Percentiles rank a stretch among this genome's conserved stretches.
phyloP scores from a whole-genome alignment of 225 moss, liverwort and hornwort species.

The Marchantia paleacea region DNA sequence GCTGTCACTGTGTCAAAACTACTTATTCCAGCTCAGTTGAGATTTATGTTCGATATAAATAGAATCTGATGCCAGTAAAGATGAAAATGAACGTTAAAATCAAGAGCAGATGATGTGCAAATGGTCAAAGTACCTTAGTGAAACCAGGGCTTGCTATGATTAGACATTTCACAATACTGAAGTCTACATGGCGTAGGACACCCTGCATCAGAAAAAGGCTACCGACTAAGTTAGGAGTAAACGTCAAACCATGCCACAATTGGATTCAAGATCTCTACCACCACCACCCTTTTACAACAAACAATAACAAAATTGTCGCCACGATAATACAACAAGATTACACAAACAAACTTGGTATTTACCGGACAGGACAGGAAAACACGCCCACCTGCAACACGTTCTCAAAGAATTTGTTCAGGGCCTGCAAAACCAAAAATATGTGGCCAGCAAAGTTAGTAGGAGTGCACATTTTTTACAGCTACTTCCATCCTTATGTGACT shows the following conservation, averaged over 20 bases:
- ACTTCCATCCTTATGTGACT: background rate
- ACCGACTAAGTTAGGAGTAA: background rate
- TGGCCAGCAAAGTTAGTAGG: background rate
- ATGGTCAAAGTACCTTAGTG: constrained; percentile 50
- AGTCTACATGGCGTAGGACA: constrained; percentile 77
- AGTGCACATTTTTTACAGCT: background rate
- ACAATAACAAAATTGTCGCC: background rate
- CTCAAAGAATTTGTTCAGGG: constrained; percentile 89
- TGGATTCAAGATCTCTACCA: background rate
- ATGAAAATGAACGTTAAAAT: background rate
- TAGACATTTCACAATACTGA: constrained; percentile 74
- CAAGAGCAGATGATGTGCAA: background rate
- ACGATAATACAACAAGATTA: background rate
- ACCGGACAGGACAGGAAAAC: constrained; percentile 17
- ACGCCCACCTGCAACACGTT: constrained; percentile 60
- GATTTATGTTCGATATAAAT: background rate
- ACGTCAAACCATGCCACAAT: background rate
- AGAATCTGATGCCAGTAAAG: background rate
- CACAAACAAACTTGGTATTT: constrained; percentile 8
- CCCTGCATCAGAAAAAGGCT: constrained; percentile 44
- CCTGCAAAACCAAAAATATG: constrained; percentile 37
- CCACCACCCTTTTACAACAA: background rate
- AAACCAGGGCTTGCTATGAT: constrained; percentile 93
- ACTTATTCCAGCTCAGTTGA: too few relatives aligned
- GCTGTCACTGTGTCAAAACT: background rate